Base-by-base conservation (phyloP, 1,139 yeast genomes). In the Candida sanyaensis region DNA sequence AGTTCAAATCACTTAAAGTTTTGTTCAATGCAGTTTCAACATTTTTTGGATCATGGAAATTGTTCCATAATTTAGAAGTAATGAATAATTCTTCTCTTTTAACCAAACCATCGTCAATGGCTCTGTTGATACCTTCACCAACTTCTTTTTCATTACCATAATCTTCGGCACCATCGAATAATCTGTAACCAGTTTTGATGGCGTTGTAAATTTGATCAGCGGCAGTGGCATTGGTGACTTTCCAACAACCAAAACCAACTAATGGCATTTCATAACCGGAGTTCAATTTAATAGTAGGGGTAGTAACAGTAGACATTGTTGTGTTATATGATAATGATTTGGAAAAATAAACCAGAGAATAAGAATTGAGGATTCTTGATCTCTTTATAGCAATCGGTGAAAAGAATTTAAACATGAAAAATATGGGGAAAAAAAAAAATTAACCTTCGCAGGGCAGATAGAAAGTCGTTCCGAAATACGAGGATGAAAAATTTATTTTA, bases 31-130 rank as follows among this genome's bases (percentile, higher is more conserved):
- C 90, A 48, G 62, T 55, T 54, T 73, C 79, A 47, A 81, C 86
- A 56, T 79, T 64, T 55, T 81, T 76, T 34, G 84, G 84, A 68
- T 83, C 84, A 65, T 88, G 96, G 77, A 64, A 86, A 56, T 71
- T 75, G 76, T 88, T 88, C 95, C 96, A 88, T 59, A 87, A 74
- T 71, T 89, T 89, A 48, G 96, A 86, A 42, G 88, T 33, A n/a
- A 36, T 36, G 38, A 36, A 36, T 17, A 36, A 36, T 23, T 36
- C 38, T 36, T 23, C 28, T 21, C 38, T 78, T 49, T 75, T 74
- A 47, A 84, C 91, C 36, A 86, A 51, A 3, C 89, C 89, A 44
- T 85, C 90, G 41, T 70, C 77, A 55, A 86, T 71, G 46, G 92
- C 92, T 56, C 67, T 73, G 42, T 73, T 75, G 55, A 86, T 73